phyloP scores from a whole-genome alignment of 2,329 filamentous ascomycete species.

The Dryadomyces quercus-mongolicae region DNA sequence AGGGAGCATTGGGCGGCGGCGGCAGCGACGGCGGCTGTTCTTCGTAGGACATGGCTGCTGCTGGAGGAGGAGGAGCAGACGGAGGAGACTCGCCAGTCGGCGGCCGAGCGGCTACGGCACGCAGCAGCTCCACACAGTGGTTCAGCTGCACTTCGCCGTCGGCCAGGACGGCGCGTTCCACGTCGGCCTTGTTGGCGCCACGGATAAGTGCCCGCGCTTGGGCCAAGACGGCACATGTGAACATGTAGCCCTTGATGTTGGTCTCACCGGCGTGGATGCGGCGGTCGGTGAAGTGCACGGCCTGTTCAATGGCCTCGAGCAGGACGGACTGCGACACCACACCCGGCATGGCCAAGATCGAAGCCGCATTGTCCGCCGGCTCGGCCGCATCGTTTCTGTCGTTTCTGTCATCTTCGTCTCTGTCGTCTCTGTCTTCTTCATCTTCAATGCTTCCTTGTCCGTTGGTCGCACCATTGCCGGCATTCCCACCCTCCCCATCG shows the following conservation, averaged over 20 bases:
- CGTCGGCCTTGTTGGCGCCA: conserved; percentile 21
- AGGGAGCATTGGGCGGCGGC: background rate
- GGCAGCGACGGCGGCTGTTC: background rate
- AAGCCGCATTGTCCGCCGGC: background rate
- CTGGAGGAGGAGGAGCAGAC: no score
- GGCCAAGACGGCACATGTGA: conserved; percentile 24
- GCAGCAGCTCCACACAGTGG: conserved; percentile 22
- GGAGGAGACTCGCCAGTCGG: background rate
- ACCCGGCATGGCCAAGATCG: conserved; percentile 10
- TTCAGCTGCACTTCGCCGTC: conserved; percentile 24
- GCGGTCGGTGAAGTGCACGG: conserved; percentile 6
- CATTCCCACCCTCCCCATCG: no score
- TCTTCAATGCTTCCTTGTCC: no score
- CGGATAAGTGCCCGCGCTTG: conserved; percentile 29
- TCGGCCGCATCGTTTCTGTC: background rate
- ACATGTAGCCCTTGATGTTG: conserved; percentile 39
- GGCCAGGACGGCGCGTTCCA: conserved; percentile 21
- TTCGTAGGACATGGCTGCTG: background rate
- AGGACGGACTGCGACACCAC: conserved; percentile 9
- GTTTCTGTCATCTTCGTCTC: no score
- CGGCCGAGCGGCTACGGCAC: conserved; percentile 13
- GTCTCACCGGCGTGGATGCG: conserved; percentile 26
- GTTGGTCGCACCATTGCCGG: background rate
- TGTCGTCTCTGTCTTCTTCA: no score
- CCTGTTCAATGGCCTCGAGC: conserved; percentile 8